A percentile compares a stretch with the other conserved stretches of the same genome.
These are phyloP conservation scores for Colletotrichum destructivum DNA, from an alignment of 2,329 filamentous ascomycete genomes.

Conservation along the genomic window DNA sequence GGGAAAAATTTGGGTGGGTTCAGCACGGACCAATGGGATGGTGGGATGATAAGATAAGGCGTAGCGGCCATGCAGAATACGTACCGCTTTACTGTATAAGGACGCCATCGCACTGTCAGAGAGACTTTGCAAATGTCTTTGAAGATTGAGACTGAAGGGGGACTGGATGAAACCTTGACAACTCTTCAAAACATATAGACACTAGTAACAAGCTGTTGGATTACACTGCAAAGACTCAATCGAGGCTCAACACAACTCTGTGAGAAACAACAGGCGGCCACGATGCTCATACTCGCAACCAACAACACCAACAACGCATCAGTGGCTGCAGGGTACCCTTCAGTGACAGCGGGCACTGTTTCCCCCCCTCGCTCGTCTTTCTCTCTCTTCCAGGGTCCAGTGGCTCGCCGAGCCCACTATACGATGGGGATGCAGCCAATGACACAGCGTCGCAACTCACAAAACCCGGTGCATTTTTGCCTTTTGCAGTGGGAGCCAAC, in stretches of 20 bases:
- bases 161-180: not conserved
- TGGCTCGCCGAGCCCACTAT: constrained; percentile 24
- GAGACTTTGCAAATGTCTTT: constrained; percentile 4
- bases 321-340: not conserved
- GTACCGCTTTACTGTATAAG: not conserved
- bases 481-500: constrained; percentile 30
- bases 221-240: too few relatives aligned
- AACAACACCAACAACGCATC: not conserved
- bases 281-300: not conserved
- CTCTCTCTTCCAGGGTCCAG: constrained; percentile 32
- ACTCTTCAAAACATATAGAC: not conserved
- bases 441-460: constrained; percentile 27
- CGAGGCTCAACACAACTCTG: too few relatives aligned
- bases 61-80: constrained; percentile 2
- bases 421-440: constrained; percentile 26
- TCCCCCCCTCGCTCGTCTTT: not conserved
- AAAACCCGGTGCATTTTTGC: constrained; percentile 41
- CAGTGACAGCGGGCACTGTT: constrained; percentile 33
- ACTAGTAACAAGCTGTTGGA: not conserved
- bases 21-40: constrained; percentile 29
- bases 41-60: constrained; percentile 41
- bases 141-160: not conserved
- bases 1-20: constrained; percentile 39
- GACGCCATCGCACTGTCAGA: constrained; percentile 2
- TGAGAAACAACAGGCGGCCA: not conserved